phyloP scores from a whole-genome alignment of 768 basidiomycete genomes.

The Lanmaoa rubissima region DNA sequence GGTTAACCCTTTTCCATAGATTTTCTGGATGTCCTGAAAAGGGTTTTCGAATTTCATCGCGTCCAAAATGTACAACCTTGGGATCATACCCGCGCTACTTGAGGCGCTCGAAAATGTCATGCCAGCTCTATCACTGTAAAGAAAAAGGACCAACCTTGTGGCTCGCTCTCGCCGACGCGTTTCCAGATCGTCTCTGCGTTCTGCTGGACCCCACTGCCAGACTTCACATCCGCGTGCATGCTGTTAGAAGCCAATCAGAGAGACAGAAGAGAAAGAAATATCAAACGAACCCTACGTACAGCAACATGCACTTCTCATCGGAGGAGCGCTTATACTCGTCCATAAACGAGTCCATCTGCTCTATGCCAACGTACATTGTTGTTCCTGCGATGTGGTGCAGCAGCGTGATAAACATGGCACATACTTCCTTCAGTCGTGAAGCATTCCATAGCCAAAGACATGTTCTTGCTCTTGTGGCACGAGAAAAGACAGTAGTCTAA shows the following conservation, averaged over 20 bases:
- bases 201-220: not conserved
- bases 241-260: not conserved
- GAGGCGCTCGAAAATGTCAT: not conserved
- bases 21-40: not conserved
- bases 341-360: conserved; percentile 13
- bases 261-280: too few relatives aligned
- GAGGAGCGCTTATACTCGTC: not conserved
- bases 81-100: not conserved
- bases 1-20: too few relatives aligned
- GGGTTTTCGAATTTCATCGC: not conserved
- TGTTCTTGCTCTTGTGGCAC: not conserved
- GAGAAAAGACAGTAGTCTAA: not conserved
- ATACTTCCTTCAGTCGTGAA: not conserved
- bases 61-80: not conserved
- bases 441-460: not conserved
- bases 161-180: not conserved
- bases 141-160: not conserved
- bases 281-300: too few relatives aligned
- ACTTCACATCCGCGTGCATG: not conserved
- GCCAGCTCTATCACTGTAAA: too few relatives aligned
- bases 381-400: not conserved
- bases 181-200: not conserved
- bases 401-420: not conserved
- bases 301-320: too few relatives aligned
- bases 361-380: conserved; percentile 1